Conservation (phyloP, 1,139 yeast genomes). For the Kluyveromyces sp. region DNA sequence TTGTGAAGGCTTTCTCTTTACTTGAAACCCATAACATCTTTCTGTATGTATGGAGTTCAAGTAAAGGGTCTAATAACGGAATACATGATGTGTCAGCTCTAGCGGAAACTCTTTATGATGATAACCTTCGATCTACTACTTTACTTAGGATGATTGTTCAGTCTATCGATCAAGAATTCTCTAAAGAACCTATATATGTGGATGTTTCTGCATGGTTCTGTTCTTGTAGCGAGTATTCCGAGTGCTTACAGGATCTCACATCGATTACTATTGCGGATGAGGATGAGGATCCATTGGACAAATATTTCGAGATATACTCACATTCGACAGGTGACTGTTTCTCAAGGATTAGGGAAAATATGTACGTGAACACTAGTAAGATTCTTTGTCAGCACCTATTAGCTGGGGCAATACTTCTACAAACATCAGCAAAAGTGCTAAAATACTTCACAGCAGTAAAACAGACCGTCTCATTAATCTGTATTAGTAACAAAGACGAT, state of each 20-base stretch:
- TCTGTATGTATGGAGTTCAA: constrained; percentile 18
- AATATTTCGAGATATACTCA: constrained; percentile 11
- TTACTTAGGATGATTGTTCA: constrained; percentile 22
- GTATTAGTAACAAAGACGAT: constrained; percentile 25
- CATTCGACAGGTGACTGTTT: constrained; percentile 22
- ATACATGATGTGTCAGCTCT: constrained; percentile 8
- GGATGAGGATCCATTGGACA: constrained; percentile 2
- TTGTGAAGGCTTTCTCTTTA: constrained; percentile 26
- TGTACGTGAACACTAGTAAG: constrained; percentile 8
- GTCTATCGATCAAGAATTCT: constrained; percentile 9
- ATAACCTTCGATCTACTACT: constrained; percentile 6
- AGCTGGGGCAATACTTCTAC: constrained; percentile 26
- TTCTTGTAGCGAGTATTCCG: constrained; percentile 25
- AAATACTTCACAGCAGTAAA: constrained; percentile 15
- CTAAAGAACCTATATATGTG: constrained; percentile 20
- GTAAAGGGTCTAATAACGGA: neutral
- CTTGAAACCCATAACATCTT: constrained; percentile 27
- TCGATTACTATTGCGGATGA: neutral
- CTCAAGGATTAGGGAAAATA: constrained; percentile 20
- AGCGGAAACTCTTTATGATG: neutral
- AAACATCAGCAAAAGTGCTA: constrained; percentile 17
- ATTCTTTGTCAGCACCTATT: constrained; percentile 28
- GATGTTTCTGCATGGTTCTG: constrained; percentile 27
- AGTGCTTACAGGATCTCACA: constrained; percentile 8
- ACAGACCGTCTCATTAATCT: constrained; percentile 19